Conservation (phyloP, 1,284 basidiomycete species). For the Earliella scabrosa region DNA sequence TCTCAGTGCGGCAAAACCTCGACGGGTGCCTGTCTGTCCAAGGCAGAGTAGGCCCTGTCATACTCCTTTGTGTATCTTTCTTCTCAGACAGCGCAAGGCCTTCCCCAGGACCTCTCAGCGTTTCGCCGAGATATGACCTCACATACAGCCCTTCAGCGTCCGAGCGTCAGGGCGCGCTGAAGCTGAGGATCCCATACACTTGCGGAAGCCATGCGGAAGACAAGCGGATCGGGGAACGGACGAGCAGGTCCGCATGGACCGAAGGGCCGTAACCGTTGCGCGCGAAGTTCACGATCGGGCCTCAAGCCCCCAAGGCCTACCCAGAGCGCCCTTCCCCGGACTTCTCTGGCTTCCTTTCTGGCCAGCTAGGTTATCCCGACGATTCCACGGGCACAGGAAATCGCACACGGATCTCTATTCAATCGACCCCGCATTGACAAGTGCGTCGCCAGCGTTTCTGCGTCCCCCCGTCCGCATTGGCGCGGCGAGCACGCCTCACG, state of each 20-base stretch:
- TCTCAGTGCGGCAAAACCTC: constrained; percentile 23
- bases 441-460: background rate
- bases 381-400: constrained; percentile 19
- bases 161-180: background rate
- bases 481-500: background rate
- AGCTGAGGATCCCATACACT: constrained; percentile 11
- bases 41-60: background rate
- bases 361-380: constrained; percentile 24
- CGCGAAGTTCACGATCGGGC: constrained; percentile 5
- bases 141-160: background rate
- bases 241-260: constrained; percentile 11
- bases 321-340: background rate
- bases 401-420: constrained; percentile 8
- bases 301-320: constrained; percentile 1
- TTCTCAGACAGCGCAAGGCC: constrained; percentile 5
- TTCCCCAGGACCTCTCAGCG: constrained; percentile 1
- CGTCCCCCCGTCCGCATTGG: no score
- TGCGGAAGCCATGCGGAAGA: constrained; percentile 13
- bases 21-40: constrained; percentile 1
- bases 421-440: constrained; percentile 9
- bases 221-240: constrained; percentile 8
- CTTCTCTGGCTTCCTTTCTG: constrained; percentile 11
- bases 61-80: background rate
- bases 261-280: constrained; percentile 7
- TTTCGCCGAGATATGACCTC: constrained; percentile 20